Conservation (phyloP, 148 eudicot species). For the Rhododendron molle region DNA sequence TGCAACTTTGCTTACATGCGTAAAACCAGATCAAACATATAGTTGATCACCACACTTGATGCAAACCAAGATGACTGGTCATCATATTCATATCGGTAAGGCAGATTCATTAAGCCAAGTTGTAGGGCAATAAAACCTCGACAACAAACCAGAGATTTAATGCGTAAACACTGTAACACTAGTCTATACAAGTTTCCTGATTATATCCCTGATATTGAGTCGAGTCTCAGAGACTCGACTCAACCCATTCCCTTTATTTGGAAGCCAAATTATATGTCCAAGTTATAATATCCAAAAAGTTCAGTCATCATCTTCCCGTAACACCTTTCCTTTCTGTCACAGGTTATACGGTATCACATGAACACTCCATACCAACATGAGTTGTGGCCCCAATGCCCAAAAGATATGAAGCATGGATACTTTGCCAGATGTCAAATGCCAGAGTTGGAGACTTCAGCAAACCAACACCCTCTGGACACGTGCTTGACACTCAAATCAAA, state of each 20-base stretch:
- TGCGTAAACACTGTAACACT: background rate
- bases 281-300: background rate
- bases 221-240: background rate
- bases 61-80: background rate
- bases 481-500: background rate
- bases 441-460: background rate
- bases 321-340: background rate
- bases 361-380: background rate
- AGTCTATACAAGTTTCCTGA: background rate
- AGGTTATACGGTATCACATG: background rate
- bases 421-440: background rate
- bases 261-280: background rate
- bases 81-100: background rate
- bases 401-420: background rate
- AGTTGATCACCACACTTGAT: background rate
- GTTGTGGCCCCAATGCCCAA: background rate
- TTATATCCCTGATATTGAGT: background rate
- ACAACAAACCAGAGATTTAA: background rate
- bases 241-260: background rate
- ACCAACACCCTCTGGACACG: background rate
- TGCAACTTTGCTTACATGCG: background rate
- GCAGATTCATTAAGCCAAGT: background rate
- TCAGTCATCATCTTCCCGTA: background rate
- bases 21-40: background rate
- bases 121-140: background rate